Conservation (phyloP, 192 early-diverging fungal genomes). For the Rhizoclosmatium sp. region DNA sequence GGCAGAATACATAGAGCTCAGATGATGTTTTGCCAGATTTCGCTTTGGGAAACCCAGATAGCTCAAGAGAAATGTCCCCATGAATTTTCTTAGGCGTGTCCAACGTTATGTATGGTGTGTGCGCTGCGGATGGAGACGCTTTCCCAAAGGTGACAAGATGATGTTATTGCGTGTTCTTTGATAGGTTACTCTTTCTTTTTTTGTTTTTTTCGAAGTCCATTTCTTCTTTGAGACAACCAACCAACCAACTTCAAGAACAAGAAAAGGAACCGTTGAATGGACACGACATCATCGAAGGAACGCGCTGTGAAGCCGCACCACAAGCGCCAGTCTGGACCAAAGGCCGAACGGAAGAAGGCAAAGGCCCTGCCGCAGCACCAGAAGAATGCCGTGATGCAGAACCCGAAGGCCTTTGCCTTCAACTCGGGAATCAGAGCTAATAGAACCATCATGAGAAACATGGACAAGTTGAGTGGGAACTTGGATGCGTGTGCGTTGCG, state of each 20-base stretch:
- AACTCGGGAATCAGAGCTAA: slow-evolving; percentile 70
- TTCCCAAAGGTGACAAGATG: too few relatives aligned
- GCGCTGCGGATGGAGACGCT: too few relatives aligned
- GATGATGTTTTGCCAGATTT: too few relatives aligned
- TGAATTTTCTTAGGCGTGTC: too few relatives aligned
- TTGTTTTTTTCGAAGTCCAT: neutral
- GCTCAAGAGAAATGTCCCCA: too few relatives aligned
- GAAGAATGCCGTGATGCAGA: slow-evolving; percentile 84
- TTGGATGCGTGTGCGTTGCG: neutral
- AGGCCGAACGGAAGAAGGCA: slow-evolving; percentile 80
- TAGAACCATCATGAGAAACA: slow-evolving; percentile 79
- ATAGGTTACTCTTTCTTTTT: neutral
- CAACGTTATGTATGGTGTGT: too few relatives aligned
- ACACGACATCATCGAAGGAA: neutral
- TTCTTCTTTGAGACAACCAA: neutral
- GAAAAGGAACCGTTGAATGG: neutral
- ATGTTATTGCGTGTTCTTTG: too few relatives aligned
- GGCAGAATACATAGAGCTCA: too few relatives aligned
- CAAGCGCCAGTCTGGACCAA: slow-evolving; percentile 82
- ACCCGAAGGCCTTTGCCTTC: slow-evolving; percentile 73
- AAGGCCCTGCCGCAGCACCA: slow-evolving; percentile 51
- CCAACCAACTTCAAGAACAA: neutral
- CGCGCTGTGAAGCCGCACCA: slow-evolving; percentile 75
- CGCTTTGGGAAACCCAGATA: too few relatives aligned
- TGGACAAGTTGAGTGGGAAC: slow-evolving; percentile 57